Evolutionary conservation across 495 filamentous ascomycete species (phyloP).

Genomic region (Ascodesmis nigricans): DNA sequence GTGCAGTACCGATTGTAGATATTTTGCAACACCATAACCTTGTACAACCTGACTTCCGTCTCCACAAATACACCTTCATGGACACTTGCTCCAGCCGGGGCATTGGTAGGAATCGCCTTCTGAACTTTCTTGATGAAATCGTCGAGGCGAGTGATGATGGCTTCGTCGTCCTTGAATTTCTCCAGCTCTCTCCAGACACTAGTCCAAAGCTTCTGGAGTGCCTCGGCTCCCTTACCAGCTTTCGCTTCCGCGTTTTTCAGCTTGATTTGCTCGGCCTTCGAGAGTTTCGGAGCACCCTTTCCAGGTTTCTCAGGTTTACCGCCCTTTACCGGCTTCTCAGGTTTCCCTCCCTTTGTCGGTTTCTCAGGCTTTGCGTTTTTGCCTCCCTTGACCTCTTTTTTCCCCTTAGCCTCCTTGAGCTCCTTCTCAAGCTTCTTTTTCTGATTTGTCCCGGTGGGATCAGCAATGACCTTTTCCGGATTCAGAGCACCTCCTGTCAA

Average conservation of each 20-base stretch:
- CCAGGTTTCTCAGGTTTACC: constrained; percentile 18
- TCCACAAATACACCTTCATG: constrained; percentile 19
- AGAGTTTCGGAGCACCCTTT: constrained; percentile 8
- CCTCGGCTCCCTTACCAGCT: constrained; percentile 21
- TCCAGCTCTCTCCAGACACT: constrained; percentile 4
- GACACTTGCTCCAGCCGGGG: not conserved
- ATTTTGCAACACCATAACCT: constrained; percentile 21
- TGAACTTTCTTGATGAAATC: constrained; percentile 7
- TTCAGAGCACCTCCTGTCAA: constrained; percentile 43
- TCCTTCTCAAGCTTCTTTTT: constrained; percentile 14
- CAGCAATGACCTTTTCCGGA: constrained; percentile 35
- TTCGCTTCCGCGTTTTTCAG: constrained; percentile 22
- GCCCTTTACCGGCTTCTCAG: constrained; percentile 22
- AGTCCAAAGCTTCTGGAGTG: constrained; percentile 10
- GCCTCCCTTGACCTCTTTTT: constrained; percentile 10
- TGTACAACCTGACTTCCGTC: constrained; percentile 24
- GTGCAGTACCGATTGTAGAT: constrained; percentile 22
- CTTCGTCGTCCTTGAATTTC: constrained; percentile 3
- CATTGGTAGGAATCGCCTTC: not conserved
- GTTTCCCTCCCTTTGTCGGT: constrained; percentile 4
- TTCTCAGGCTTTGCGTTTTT: constrained; percentile 12
- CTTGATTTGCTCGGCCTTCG: constrained; percentile 21
- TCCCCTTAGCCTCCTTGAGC: constrained; percentile 10
- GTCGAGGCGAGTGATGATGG: constrained; percentile 8
- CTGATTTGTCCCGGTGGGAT: constrained; percentile 5